phyloP scores from a whole-genome alignment of 345 rosid genomes.

The Hibiscus trionum region DNA sequence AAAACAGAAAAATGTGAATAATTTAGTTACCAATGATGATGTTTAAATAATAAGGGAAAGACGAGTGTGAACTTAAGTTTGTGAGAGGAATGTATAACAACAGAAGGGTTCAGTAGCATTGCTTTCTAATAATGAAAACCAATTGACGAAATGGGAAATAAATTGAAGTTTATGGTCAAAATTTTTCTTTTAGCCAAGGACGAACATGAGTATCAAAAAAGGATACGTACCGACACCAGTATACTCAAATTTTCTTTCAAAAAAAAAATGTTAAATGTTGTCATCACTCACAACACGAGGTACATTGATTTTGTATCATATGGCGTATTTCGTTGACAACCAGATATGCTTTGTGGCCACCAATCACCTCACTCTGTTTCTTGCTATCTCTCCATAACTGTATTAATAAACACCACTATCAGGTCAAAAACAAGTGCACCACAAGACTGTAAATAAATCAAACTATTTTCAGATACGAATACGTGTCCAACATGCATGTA shows the following conservation, averaged over 20 bases:
- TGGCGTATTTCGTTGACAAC: slow-evolving; percentile 60
- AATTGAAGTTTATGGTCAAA: no score
- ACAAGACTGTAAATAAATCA: neutral
- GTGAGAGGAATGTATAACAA: no score
- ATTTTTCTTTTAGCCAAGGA: no score
- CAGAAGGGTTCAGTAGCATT: no score
- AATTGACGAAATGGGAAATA: no score
- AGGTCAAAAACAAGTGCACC: neutral
- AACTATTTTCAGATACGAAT: neutral
- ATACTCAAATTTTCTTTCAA: no score
- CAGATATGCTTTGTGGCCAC: slow-evolving; percentile 74
- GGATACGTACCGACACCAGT: neutral
- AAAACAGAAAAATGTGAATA: no score
- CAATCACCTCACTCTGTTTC: slow-evolving; percentile 77
- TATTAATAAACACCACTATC: neutral
- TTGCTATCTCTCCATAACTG: slow-evolving; percentile 75
- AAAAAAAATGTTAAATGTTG: neutral
- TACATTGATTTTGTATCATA: slow-evolving; percentile 55
- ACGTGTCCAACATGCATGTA: no score
- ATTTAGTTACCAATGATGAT: no score
- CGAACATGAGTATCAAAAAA: neutral
- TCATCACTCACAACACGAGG: slow-evolving; percentile 6
- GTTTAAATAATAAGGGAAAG: no score
- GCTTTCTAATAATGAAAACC: no score
- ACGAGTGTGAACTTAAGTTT: no score